These are phyloP conservation scores for Microsporum canis DNA, from an alignment of 2,329 filamentous ascomycete genomes.

Conservation along the genomic window DNA sequence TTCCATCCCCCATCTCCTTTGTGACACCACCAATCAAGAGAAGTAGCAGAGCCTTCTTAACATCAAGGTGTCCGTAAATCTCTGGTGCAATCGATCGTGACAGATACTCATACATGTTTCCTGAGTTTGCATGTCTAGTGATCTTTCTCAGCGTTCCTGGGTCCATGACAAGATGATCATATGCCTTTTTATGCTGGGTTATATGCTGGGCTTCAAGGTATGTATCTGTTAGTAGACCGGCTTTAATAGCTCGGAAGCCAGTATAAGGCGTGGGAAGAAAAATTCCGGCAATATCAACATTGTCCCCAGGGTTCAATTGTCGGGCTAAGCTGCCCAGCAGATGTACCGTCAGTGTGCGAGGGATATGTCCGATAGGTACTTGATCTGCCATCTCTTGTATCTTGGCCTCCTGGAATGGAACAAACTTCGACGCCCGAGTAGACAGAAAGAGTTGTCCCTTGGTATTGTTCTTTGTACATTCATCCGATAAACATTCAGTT, in stretches of 20 bases:
- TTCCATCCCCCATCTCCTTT: slow-evolving; percentile 94
- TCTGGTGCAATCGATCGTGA: slow-evolving; percentile 94
- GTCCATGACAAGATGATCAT: slow-evolving; percentile 82
- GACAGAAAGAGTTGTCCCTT: slow-evolving; percentile 91
- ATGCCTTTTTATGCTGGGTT: slow-evolving; percentile 94
- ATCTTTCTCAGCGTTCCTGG: slow-evolving; percentile 69
- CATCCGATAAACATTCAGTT: slow-evolving; percentile 74
- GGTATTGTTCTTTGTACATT: slow-evolving; percentile 79
- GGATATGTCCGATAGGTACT: slow-evolving; percentile 95
- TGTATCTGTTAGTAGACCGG: slow-evolving; percentile 91
- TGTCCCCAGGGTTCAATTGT: slow-evolving; percentile 83
- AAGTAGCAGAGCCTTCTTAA: slow-evolving; percentile 94
- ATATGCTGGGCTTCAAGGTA: slow-evolving; percentile 92
- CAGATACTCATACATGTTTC: slow-evolving; percentile 90
- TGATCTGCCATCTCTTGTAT: slow-evolving; percentile 99
- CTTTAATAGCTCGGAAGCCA: slow-evolving; percentile 95
- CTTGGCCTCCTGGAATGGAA: slow-evolving; percentile 97
- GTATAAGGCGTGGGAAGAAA: slow-evolving; percentile 97
- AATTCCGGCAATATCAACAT: slow-evolving; percentile 87
- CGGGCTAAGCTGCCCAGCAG: slow-evolving; percentile 80
- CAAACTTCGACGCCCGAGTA: slow-evolving; percentile 90
- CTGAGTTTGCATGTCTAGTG: slow-evolving; percentile 69
- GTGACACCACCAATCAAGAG: slow-evolving; percentile 91
- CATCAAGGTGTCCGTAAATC: slow-evolving; percentile 91
- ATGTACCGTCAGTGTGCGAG: slow-evolving; percentile 76